Conservation (phyloP, 169 alveolate genomes). For the Babesia bigemina region DNA sequence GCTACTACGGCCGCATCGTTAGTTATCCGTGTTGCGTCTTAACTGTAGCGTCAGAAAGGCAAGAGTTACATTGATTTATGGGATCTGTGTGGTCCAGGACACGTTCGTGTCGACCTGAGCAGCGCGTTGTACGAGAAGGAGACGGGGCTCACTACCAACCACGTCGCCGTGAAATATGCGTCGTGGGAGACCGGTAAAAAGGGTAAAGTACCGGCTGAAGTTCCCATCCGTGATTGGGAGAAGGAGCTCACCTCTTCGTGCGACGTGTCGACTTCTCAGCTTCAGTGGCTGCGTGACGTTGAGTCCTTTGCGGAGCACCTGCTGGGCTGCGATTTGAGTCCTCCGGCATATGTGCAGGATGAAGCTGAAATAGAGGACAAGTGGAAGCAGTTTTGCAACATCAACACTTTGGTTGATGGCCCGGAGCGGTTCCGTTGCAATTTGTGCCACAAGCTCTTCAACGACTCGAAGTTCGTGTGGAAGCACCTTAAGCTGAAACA, state of each 20-base stretch:
- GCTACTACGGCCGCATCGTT: conserved; percentile 63
- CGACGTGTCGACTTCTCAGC: conserved; percentile 62
- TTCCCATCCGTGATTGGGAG: conserved; percentile 50
- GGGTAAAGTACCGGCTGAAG: conserved; percentile 3
- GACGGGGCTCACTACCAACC: conserved; percentile 44
- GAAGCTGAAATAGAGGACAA: conserved; percentile 57
- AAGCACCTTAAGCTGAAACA: conserved; percentile 65
- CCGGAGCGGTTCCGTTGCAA: conserved; percentile 67
- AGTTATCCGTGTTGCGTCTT: neutral
- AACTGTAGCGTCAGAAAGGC: conserved; percentile 11
- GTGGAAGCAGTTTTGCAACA: conserved; percentile 71
- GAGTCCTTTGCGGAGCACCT: conserved; percentile 62
- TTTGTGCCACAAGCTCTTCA: conserved; percentile 65
- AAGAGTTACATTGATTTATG: conserved; percentile 65
- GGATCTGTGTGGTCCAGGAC: conserved; percentile 69
- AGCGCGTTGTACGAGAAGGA: conserved; percentile 61
- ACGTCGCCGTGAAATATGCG: conserved; percentile 55
- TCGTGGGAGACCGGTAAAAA: conserved; percentile 33
- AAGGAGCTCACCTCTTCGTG: conserved; percentile 40
- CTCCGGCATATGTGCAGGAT: conserved; percentile 54
- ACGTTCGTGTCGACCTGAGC: conserved; percentile 66
- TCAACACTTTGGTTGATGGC: conserved; percentile 61
- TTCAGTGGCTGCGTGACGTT: conserved; percentile 67
- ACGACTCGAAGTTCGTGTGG: conserved; percentile 72
- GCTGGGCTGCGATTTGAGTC: conserved; percentile 41